Percentiles rank a stretch among this genome's conserved stretches.
Evolutionary conservation across 2,329 filamentous ascomycete genomes (phyloP).

Genomic region (Fusarium solani-melongenae): DNA sequence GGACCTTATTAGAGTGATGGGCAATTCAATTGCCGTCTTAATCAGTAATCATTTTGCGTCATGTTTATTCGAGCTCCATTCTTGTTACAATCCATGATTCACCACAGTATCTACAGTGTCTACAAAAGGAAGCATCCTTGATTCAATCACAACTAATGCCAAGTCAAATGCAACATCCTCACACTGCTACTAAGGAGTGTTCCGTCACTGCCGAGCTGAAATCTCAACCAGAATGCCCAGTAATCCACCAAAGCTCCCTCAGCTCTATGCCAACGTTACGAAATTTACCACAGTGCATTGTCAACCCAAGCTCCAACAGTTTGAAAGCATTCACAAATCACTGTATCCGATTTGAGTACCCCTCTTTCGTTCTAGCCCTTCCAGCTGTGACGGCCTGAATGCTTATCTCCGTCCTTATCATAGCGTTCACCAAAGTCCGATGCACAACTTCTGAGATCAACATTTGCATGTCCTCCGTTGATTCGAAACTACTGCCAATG

Average conservation of each 20-base stretch:
- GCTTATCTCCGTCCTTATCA: neutral
- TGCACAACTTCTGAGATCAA: neutral
- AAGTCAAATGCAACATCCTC: no score
- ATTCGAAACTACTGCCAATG: neutral
- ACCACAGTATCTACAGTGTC: neutral
- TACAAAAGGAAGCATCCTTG: neutral
- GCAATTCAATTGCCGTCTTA: neutral
- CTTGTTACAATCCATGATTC: neutral
- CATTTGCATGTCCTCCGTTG: neutral
- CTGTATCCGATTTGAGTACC: neutral
- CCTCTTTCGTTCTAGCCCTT: neutral
- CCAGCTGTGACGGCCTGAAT: neutral
- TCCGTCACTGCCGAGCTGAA: neutral
- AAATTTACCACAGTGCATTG: neutral
- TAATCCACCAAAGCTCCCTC: neutral
- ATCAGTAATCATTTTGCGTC: neutral
- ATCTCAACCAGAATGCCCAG: neutral
- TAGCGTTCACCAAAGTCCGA: neutral
- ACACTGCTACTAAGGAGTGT: neutral
- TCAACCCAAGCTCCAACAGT: neutral
- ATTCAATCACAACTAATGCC: no score
- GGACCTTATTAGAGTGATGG: neutral
- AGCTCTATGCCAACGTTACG: neutral
- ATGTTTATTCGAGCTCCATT: neutral
- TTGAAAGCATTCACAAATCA: neutral